Conservation (phyloP, 2,329 filamentous ascomycete genomes). For the Talaromyces pinophilus region DNA sequence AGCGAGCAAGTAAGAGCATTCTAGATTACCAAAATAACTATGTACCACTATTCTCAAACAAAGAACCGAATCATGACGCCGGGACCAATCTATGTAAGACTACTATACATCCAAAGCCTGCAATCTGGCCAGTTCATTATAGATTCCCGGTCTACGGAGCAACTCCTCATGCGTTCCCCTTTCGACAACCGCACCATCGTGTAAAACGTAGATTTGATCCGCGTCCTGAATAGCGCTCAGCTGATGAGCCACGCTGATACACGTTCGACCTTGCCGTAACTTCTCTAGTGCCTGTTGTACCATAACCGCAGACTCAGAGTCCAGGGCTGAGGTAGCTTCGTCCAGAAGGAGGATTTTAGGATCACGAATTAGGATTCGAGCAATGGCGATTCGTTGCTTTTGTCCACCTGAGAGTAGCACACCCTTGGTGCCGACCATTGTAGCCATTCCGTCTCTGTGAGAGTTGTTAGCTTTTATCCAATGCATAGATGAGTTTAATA, state of each 20-base stretch:
- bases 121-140: conserved; percentile 6
- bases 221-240: conserved; percentile 90
- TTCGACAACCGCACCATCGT: conserved; percentile 77
- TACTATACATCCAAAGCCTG: conserved; percentile 9
- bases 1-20: neutral
- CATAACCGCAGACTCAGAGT: conserved; percentile 92
- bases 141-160: conserved; percentile 42
- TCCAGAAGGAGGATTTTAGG: conserved; percentile 90
- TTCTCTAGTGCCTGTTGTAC: conserved; percentile 90
- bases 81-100: neutral
- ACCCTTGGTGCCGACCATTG: neutral
- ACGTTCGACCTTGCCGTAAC: conserved; percentile 81
- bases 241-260: conserved; percentile 93
- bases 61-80: neutral
- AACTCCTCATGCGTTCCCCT: conserved; percentile 85
- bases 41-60: neutral
- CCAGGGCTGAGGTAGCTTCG: conserved; percentile 89
- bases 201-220: conserved; percentile 95
- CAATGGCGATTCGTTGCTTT: conserved; percentile 3
- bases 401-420: neutral
- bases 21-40: neutral
- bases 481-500: neutral
- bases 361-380: conserved; percentile 64
- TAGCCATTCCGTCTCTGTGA: conserved; percentile 68
- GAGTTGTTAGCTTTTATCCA: neutral